These are phyloP conservation scores for Pseudocohnilembus persalinus DNA, from an alignment of 169 alveolate genomes.

Conservation along the genomic window DNA sequence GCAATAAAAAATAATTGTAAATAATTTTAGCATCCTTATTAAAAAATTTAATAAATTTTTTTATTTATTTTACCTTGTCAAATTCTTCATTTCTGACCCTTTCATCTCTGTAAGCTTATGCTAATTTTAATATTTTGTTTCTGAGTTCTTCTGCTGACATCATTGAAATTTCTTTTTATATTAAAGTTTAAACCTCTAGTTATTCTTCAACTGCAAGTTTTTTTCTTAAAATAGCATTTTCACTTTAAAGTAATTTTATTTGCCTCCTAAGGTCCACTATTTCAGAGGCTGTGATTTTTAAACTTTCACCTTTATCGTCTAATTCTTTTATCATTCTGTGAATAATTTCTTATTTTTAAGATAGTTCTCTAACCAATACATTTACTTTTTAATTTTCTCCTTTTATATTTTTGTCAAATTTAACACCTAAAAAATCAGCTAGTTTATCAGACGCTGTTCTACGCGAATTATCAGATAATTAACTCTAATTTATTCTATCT, in stretches of 20 bases:
- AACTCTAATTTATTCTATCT: conserved; percentile 8
- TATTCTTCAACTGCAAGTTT: conserved; percentile 83
- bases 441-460: conserved; percentile 3
- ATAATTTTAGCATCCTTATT: too few species aligned
- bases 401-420: conserved; percentile 20
- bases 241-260: conserved; percentile 81
- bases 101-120: conserved; percentile 86
- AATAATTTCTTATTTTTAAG: conserved; percentile 85
- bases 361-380: conserved; percentile 80
- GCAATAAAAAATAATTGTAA: too few species aligned
- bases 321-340: conserved; percentile 89
- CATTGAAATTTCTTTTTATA: conserved; percentile 78
- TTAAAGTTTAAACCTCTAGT: conserved; percentile 78
- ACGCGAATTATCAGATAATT: background rate
- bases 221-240: conserved; percentile 81
- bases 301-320: conserved; percentile 85
- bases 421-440: conserved; percentile 29
- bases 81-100: conserved; percentile 87
- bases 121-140: conserved; percentile 81
- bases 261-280: conserved; percentile 85
- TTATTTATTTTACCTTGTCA: too few species aligned
- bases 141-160: conserved; percentile 85
- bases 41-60: too few species aligned
- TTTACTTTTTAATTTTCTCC: conserved; percentile 81
- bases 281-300: conserved; percentile 81